Evolutionary conservation across 495 filamentous ascomycete genomes (phyloP).

Genomic region (Polyplosphaeria fusca): DNA sequence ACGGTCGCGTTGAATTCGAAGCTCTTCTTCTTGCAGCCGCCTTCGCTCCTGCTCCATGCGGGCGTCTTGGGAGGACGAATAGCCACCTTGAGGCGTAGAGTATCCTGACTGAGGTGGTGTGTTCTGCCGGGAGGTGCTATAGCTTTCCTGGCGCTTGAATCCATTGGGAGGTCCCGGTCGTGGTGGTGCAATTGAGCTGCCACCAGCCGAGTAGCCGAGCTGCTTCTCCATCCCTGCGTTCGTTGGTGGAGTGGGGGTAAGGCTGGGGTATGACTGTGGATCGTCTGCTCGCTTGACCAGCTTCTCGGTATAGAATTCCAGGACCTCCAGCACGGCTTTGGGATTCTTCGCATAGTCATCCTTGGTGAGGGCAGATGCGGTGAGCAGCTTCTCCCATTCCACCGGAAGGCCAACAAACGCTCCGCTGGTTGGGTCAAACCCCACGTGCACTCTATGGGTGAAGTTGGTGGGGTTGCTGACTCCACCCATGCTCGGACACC

Average conservation of each 20-base stretch:
- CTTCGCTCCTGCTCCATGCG: slow-evolving; percentile 40
- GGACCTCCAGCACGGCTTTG: slow-evolving; percentile 94
- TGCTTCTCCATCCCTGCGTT: slow-evolving; percentile 61
- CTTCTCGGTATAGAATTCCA: slow-evolving; percentile 94
- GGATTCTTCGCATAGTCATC: slow-evolving; percentile 97
- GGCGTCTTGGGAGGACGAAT: slow-evolving; percentile 29
- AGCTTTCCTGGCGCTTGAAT: slow-evolving; percentile 47
- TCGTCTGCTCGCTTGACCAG: slow-evolving; percentile 81
- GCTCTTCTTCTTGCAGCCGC: slow-evolving; percentile 49
- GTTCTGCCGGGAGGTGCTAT: slow-evolving; percentile 37
- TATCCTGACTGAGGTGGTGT: slow-evolving; percentile 23
- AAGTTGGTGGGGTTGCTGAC: slow-evolving; percentile 98
- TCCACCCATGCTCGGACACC: slow-evolving; percentile 94
- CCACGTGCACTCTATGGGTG: slow-evolving; percentile 92
- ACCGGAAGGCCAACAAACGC: slow-evolving; percentile 89
- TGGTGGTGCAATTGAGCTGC: slow-evolving; percentile 74
- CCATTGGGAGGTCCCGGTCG: slow-evolving; percentile 60
- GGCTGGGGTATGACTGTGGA: slow-evolving; percentile 68
- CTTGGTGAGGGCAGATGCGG: slow-evolving; percentile 92
- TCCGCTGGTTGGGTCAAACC: slow-evolving; percentile 89
- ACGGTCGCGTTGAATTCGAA: slow-evolving; percentile 48
- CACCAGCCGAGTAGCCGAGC: slow-evolving; percentile 57
- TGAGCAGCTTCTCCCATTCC: slow-evolving; percentile 95
- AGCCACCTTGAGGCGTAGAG: slow-evolving; percentile 15
- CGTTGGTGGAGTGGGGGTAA: slow-evolving; percentile 64